Evolutionary conservation across 495 filamentous ascomycete genomes (phyloP).

Genomic region (Aspergillus campestris): DNA sequence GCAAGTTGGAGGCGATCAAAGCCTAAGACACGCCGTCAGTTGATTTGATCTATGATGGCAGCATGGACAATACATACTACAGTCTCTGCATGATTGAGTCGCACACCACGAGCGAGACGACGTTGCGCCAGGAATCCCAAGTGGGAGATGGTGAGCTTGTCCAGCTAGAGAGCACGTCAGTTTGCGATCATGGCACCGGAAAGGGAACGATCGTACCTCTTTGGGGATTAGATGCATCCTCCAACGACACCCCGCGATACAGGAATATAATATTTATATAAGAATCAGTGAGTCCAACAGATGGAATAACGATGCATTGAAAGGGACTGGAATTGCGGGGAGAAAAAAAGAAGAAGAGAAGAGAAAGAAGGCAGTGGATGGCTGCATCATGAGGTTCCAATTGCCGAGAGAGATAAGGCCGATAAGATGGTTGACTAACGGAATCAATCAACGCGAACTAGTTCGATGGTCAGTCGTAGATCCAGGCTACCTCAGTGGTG

Average conservation of each 20-base stretch:
- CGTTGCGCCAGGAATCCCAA: slow-evolving; percentile 81
- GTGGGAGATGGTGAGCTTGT: slow-evolving; percentile 93
- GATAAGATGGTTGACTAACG: too few species aligned
- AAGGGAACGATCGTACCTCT: slow-evolving; percentile 50
- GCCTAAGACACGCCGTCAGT: slow-evolving; percentile 45
- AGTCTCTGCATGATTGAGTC: slow-evolving; percentile 86
- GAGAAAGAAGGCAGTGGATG: slow-evolving; percentile 1
- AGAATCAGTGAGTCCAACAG: not conserved
- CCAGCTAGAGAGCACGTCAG: slow-evolving; percentile 42
- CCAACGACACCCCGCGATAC: not conserved
- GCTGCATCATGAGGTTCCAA: too few species aligned
- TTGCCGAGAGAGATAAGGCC: too few species aligned
- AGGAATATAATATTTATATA: not conserved
- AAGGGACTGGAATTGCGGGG: not conserved
- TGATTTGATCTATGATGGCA: not conserved
- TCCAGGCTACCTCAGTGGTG: too few species aligned
- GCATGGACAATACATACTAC: slow-evolving; percentile 46
- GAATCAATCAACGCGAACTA: too few species aligned
- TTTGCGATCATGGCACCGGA: not conserved
- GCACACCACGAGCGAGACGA: slow-evolving; percentile 80
- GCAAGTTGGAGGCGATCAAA: slow-evolving; percentile 81
- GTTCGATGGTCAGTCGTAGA: too few species aligned
- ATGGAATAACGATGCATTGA: not conserved
- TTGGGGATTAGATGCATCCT: slow-evolving; percentile 78
- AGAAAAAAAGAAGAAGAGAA: not conserved